phyloP scores from a whole-genome alignment of 345 rosid species.

The Populus pruinosa region DNA sequence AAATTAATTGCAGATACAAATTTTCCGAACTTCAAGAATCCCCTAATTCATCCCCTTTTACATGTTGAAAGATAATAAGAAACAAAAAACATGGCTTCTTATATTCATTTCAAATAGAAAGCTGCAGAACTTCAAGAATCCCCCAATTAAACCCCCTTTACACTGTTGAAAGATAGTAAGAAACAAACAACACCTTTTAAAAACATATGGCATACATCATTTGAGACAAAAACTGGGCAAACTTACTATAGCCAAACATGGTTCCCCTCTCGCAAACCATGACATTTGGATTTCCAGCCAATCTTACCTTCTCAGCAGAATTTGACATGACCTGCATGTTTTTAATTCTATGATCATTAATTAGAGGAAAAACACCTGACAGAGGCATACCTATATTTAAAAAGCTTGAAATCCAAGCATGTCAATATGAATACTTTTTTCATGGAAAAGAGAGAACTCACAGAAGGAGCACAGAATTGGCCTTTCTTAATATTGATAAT shows the following conservation, averaged over 20 bases:
- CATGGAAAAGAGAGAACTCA: constrained; percentile 41
- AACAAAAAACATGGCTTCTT: not conserved
- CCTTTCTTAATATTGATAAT: constrained; percentile 94
- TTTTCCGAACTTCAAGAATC: not conserved
- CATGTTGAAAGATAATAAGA: not conserved
- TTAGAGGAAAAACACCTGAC: constrained; percentile 1
- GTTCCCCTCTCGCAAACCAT: constrained; percentile 99
- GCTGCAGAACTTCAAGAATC: not conserved
- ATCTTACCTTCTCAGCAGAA: constrained; percentile 83
- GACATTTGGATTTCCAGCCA: constrained; percentile 92
- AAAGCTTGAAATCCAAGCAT: constrained; percentile 6
- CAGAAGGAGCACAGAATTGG: constrained; percentile 90
- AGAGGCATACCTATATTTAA: not conserved
- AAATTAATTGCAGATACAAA: not conserved
- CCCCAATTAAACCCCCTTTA: not conserved
- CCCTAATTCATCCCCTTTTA: not conserved
- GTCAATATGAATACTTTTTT: constrained; percentile 2
- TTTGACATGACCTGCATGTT: constrained; percentile 75
- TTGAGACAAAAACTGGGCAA: not conserved
- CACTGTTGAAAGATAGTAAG: not conserved
- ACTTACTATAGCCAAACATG: constrained; percentile 99
- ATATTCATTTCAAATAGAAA: not conserved
- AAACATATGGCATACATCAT: not conserved
- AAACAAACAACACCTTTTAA: not conserved
- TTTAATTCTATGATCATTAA: constrained; percentile 10